These are phyloP conservation scores for Rhododendron ferrugineum DNA, from an alignment of 148 eudicot species.

Conservation along the genomic window DNA sequence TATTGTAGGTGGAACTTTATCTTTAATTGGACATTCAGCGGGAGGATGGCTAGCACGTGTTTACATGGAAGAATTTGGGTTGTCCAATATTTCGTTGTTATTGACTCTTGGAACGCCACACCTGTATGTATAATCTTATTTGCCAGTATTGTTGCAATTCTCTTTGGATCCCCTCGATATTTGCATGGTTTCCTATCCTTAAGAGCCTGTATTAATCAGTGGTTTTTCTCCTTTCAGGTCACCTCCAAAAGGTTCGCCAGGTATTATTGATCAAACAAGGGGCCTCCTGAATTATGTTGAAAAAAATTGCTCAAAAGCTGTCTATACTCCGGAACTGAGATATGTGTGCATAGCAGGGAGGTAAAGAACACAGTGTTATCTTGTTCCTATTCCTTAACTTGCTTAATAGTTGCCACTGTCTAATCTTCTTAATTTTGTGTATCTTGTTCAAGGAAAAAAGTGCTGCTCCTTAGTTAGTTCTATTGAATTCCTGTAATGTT, in stretches of 20 bases:
- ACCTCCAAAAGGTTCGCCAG: slow-evolving; percentile 79
- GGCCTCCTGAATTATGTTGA: slow-evolving; percentile 87
- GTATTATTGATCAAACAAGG: slow-evolving; percentile 94
- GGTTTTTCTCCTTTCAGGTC: slow-evolving; percentile 38
- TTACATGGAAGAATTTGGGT: slow-evolving; percentile 83
- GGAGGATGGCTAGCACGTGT: slow-evolving; percentile 99
- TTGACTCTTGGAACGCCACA: slow-evolving; percentile 91
- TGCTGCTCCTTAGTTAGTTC: neutral
- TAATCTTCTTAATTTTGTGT: neutral
- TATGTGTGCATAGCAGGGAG: slow-evolving; percentile 94
- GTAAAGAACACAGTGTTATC: slow-evolving; percentile 19
- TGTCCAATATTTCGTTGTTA: slow-evolving; percentile 57
- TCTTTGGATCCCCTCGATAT: neutral
- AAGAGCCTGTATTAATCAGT: neutral
- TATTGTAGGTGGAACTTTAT: slow-evolving; percentile 46
- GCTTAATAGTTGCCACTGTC: neutral
- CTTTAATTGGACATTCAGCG: slow-evolving; percentile 94
- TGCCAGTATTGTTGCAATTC: neutral
- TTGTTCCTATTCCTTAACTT: neutral
- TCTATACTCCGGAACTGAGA: slow-evolving; percentile 64
- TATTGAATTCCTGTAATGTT: neutral
- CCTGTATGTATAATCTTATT: slow-evolving; percentile 37
- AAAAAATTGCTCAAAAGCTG: slow-evolving; percentile 68
- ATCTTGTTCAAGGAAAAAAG: neutral
- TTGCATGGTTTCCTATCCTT: neutral